Evolutionary conservation across 805 yeast species (phyloP).

Genomic region (Lipomyces starkeyi): DNA sequence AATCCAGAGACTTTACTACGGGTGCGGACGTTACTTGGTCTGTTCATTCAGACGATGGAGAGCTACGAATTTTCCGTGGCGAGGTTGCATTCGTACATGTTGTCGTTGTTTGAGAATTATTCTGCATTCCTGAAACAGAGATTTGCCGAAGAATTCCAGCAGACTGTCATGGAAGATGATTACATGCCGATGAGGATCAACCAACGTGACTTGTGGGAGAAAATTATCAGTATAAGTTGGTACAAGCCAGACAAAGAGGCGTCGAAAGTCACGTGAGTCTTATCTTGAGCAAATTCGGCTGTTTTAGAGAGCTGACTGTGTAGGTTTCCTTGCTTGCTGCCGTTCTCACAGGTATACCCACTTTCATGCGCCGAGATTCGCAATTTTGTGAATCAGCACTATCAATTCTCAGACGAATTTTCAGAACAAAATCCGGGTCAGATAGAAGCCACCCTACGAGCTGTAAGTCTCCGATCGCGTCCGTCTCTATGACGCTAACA

Average conservation of each 20-base stretch:
- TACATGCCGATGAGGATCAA: constrained; percentile 84
- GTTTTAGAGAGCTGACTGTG: constrained; percentile 8
- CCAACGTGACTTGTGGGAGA: constrained; percentile 62
- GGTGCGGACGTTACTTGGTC: constrained; percentile 68
- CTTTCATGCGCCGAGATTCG: constrained; percentile 80
- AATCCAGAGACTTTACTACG: constrained; percentile 51
- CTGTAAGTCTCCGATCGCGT: background rate
- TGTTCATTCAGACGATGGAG: constrained; percentile 76
- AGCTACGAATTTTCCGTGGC: constrained; percentile 63
- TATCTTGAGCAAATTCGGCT: background rate
- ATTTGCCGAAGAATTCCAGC: constrained; percentile 66
- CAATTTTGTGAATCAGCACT: constrained; percentile 65
- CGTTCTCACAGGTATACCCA: constrained; percentile 88
- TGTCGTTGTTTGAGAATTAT: constrained; percentile 63
- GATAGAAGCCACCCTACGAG: constrained; percentile 62
- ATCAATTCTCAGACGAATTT: constrained; percentile 67
- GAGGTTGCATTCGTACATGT: constrained; percentile 65
- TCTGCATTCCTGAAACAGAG: constrained; percentile 60
- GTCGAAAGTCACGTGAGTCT: constrained; percentile 16
- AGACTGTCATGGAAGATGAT: constrained; percentile 74
- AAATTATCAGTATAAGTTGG: constrained; percentile 72
- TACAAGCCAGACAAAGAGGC: constrained; percentile 54
- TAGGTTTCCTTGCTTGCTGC: constrained; percentile 68
- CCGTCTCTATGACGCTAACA: background rate
- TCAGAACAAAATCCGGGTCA: constrained; percentile 67